Percentiles rank a stretch among this genome's conserved stretches.
Conservation (phyloP, 1,139 yeast species). For the Protomyces gravidus region DNA sequence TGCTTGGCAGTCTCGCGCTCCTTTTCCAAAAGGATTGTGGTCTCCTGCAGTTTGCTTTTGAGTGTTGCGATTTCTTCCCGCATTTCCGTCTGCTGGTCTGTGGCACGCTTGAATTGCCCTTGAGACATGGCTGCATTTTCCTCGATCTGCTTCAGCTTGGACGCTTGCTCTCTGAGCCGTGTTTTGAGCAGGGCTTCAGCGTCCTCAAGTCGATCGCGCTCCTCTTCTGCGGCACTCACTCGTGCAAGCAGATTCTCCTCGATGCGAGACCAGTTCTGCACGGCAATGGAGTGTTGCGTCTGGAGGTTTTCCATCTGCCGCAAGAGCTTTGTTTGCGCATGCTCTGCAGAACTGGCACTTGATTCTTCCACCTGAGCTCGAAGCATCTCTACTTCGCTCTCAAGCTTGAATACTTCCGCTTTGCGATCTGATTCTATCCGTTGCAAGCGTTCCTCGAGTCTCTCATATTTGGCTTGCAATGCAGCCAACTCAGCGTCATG, state of each 20-base stretch:
- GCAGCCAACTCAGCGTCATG: conserved; percentile 31
- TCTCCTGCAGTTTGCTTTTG: background rate
- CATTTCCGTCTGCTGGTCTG: conserved; percentile 28
- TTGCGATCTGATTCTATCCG: conserved; percentile 36
- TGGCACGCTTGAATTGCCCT: conserved; percentile 24
- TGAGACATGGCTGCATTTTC: conserved; percentile 30
- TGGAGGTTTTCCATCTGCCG: conserved; percentile 55
- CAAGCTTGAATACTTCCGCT: conserved; percentile 41
- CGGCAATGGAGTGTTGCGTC: conserved; percentile 61
- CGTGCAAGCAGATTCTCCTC: conserved; percentile 53
- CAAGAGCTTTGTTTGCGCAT: conserved; percentile 40
- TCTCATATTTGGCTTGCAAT: conserved; percentile 32
- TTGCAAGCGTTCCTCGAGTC: conserved; percentile 31
- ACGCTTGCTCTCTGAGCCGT: conserved; percentile 39
- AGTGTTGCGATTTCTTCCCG: conserved; percentile 17
- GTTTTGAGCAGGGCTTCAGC: conserved; percentile 37
- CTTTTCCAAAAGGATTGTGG: background rate
- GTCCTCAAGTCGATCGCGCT: conserved; percentile 33
- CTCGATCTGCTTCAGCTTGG: conserved; percentile 31
- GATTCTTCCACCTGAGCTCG: conserved; percentile 46
- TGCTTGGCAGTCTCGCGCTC: conserved; percentile 5
- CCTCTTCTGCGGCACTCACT: conserved; percentile 47
- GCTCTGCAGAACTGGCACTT: conserved; percentile 36
- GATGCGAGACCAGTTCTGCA: conserved; percentile 61
- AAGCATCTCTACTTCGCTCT: conserved; percentile 46